Evolutionary conservation across 106 monocot species (phyloP), one percentile per base, ranked within the genome.

Genomic region (Dioscorea alata): DNA sequence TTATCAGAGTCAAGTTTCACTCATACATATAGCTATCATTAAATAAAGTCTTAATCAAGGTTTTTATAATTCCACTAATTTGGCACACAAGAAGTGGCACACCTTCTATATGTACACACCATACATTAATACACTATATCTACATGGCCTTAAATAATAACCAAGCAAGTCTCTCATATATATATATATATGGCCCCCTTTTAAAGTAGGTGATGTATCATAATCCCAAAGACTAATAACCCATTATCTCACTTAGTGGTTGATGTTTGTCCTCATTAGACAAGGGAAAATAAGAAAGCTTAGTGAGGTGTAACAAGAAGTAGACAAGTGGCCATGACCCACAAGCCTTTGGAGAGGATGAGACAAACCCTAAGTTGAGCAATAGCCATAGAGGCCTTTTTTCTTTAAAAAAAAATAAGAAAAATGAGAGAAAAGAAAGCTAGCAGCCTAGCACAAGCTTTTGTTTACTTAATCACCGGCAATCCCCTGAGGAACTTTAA

Each of bases 381-480:
- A 68, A 68, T 68, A 68, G 32, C 54, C 68, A 68, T 15, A 54
- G 18, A 42, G 42, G 42, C 42, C 6, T 42, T 42, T 42, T 10
- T 34, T n/a, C n/a, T 28, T 28, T 28, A 28, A 28, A 28, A 28
- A 28, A 28, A 28, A 28, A 16, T 14, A 23, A 63, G 63, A 63
- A 33, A 64, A 35, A 64, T 17, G 63, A 64, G 33, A 35, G 14
- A 21, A 74, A 54, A 65, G 14, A 58, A 57, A 66, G 66, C 64
- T 42, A 42, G 42, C 42, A 57, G 58, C 58, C 64, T 42, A 42
- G 42, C 42, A 42, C 42, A 42, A 42, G 42, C 42, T 10, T 66
- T 23, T 32, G 56, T 74, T 74, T 66, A 66, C 57, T 74, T 66
- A 65, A 66, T 66, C 52, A 54, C 33, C 33, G 48, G 57, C 21